These are phyloP conservation scores for Barnettozyma populi DNA, from an alignment of 805 yeast species.

Conservation along the genomic window DNA sequence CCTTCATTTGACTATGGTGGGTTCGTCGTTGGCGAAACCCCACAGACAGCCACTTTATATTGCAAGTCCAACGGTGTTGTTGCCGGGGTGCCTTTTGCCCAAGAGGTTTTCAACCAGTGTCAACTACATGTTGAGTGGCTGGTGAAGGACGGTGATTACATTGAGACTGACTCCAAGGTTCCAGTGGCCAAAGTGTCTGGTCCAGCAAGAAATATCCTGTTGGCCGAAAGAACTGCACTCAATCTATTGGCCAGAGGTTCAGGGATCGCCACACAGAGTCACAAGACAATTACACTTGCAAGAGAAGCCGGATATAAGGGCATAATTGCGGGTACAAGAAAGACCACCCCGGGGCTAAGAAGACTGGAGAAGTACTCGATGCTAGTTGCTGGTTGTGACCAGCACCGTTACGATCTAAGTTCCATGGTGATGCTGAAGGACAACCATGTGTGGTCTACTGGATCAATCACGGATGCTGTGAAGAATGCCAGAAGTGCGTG, in stretches of 20 bases:
- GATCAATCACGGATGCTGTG: conserved; percentile 85
- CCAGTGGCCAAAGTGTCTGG: conserved; percentile 78
- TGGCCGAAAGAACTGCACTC: conserved; percentile 83
- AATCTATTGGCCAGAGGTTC: conserved; percentile 78
- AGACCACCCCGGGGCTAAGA: conserved; percentile 95
- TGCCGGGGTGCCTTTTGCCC: conserved; percentile 85
- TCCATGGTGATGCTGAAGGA: conserved; percentile 96
- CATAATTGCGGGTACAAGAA: conserved; percentile 90
- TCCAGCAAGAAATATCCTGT: conserved; percentile 68
- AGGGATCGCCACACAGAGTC: conserved; percentile 80
- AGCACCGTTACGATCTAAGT: conserved; percentile 86
- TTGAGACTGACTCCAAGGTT: conserved; percentile 53
- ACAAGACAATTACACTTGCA: conserved; percentile 53
- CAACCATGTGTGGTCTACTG: conserved; percentile 89
- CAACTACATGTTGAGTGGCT: conserved; percentile 68
- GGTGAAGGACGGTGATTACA: conserved; percentile 58
- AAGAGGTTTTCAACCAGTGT: conserved; percentile 78
- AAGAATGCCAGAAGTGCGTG: conserved; percentile 68
- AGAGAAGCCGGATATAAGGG: conserved; percentile 68
- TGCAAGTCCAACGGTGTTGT: conserved; percentile 79
- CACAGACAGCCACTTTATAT: conserved; percentile 67
- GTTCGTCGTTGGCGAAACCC: conserved; percentile 78
- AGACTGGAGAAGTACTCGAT: conserved; percentile 86
- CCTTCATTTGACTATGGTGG: conserved; percentile 96
- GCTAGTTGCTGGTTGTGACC: conserved; percentile 92